Evolutionary conservation across 2,329 filamentous ascomycete genomes (phyloP).

Genomic region (Xylariaceae sp.): DNA sequence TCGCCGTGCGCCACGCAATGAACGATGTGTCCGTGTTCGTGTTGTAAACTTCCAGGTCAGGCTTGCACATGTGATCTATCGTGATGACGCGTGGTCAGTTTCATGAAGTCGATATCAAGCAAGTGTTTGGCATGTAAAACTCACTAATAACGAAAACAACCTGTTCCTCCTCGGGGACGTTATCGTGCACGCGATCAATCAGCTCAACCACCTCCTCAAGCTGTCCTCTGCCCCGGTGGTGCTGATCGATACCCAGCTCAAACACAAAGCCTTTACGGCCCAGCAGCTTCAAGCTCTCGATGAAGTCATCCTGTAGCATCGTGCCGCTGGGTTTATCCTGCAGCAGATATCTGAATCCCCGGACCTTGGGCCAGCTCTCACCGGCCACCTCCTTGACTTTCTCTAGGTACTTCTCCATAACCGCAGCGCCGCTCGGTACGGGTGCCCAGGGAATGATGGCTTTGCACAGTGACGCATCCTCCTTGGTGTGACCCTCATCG

Average conservation of each 20-base stretch:
- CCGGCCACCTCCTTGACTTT: conserved; percentile 58
- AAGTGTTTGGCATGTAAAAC: conserved; percentile 27
- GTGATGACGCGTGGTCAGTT: conserved; percentile 33
- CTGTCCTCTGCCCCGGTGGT: conserved; percentile 68
- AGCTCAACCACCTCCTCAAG: conserved; percentile 66
- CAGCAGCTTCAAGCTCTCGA: conserved; percentile 60
- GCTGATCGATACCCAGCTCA: conserved; percentile 78
- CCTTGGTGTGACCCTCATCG: conserved; percentile 52
- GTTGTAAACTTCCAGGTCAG: conserved; percentile 63
- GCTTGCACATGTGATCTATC: conserved; percentile 93
- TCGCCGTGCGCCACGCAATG: conserved; percentile 62
- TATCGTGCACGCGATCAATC: conserved; percentile 61
- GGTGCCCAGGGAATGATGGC: conserved; percentile 86
- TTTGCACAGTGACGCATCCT: conserved; percentile 52
- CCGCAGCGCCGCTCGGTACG: conserved; percentile 56
- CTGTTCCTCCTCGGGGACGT: conserved; percentile 52
- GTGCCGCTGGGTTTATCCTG: conserved; percentile 68
- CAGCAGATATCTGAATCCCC: conserved; percentile 76
- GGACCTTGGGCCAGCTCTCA: conserved; percentile 60
- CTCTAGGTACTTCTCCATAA: conserved; percentile 60
- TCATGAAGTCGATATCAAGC: neutral
- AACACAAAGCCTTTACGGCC: conserved; percentile 63
- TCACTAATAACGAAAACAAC: conserved; percentile 66
- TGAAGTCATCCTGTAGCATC: conserved; percentile 58
- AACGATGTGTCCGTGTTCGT: conserved; percentile 52